Evolutionary conservation across 2,329 filamentous ascomycete species (phyloP), one percentile per base, ranked within the genome.

Genomic region (Leptographium flavum): DNA sequence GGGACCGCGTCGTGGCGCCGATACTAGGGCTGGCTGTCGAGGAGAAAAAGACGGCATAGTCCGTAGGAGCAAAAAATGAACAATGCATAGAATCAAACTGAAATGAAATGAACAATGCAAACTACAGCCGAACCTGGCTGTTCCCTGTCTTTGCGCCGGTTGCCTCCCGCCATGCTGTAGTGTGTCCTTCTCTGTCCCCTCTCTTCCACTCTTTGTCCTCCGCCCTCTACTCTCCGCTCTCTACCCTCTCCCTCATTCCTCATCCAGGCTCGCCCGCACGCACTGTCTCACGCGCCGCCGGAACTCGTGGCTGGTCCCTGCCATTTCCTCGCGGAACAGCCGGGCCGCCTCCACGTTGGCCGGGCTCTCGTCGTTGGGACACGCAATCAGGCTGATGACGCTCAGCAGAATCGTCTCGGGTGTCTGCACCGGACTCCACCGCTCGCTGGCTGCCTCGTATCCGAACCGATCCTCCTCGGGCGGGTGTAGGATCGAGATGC

Each of bases 401-500:
- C 80, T 87, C 28, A 98, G 66, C 40, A 98, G 68, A 50, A 98
- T 96, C 21, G 87, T 94, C 70, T 95, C 90, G 44, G 90, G 88
- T 13, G 83, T 88, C 64, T 96, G 92, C 2, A 96, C 90, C 25
- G 92, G 92, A 48, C 76, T 84, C 92, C 92, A 98, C 49, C 92
- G 79, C 71, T 98, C 92, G 27, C 78, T 73, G 15, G 87, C 88
- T 23, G 76, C 75, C 64, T 98, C 92, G 67, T 98, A 98, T 44
- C 90, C 90, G 63, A 84, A 92, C 58, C 85, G 80, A 59, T 98
- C 92, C 58, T 95, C 88, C 65, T 86, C 88, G 5, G 92, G 90
- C 13, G 90, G 85, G 63, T 98, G 92, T 36, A 98, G 73, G 65
- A 98, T 98, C 37, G 85, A 93, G 62, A 98, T 96, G 71, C 92